Percentiles rank a stretch among this genome's conserved stretches.
phyloP scores from a whole-genome alignment of 345 rosid species.

The Salix koriyanagi region DNA sequence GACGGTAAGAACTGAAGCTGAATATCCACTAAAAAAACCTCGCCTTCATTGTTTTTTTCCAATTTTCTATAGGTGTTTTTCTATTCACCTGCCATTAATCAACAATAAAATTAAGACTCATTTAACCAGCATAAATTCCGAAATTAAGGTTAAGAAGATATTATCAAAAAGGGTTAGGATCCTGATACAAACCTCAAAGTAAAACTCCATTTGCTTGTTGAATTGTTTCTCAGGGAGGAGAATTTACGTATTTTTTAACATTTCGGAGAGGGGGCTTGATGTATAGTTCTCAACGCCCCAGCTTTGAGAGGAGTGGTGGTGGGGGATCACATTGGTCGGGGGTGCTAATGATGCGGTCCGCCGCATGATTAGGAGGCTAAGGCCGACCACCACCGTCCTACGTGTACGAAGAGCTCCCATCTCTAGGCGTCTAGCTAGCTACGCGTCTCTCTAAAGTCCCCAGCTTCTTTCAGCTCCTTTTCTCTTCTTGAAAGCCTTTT shows the following conservation, averaged over 20 bases:
- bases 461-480: background rate
- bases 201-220: constrained; percentile 53
- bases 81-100: constrained; percentile 21
- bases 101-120: background rate
- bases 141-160: constrained; percentile 9
- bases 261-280: background rate
- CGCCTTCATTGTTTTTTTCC: no score
- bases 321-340: constrained; percentile 35
- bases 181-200: constrained; percentile 38
- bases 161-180: constrained; percentile 36
- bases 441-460: background rate
- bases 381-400: constrained; percentile 93
- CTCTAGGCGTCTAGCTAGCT: constrained; percentile 12
- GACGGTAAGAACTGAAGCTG: constrained; percentile 79
- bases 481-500: background rate
- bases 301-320: constrained; percentile 31
- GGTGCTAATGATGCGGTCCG: constrained; percentile 53
- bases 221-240: background rate
- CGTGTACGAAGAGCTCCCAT: constrained; percentile 41
- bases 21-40: constrained; percentile 41
- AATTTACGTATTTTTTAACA: background rate
- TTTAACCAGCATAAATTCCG: constrained; percentile 4
- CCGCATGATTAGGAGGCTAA: constrained; percentile 63
- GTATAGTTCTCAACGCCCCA: constrained; percentile 39
- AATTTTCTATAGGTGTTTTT: no score